These are phyloP conservation scores for Erucastrum elatum DNA, from an alignment of 345 rosid species.

Conservation along the genomic window DNA sequence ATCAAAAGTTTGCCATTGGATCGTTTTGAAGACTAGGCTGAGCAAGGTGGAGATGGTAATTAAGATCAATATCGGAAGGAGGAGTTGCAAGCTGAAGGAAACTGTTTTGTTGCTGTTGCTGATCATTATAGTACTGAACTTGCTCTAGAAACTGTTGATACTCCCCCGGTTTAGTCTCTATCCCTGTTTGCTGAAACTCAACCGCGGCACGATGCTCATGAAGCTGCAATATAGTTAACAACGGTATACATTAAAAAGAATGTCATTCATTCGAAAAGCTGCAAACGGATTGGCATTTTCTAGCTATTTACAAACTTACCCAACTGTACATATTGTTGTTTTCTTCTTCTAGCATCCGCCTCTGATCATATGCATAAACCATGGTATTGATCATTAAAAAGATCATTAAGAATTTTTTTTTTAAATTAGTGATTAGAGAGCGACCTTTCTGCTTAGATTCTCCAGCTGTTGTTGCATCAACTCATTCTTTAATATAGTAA, in stretches of 20 bases:
- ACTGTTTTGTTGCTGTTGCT: conserved; percentile 47
- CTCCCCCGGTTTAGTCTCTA: conserved; percentile 55
- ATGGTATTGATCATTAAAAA: conserved; percentile 1
- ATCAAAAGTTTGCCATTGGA: conserved; percentile 8
- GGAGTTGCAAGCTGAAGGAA: conserved; percentile 65
- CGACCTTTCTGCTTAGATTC: conserved; percentile 76
- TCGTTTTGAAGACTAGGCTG: conserved; percentile 58
- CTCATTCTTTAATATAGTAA: conserved; percentile 55
- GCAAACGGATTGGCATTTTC: neutral
- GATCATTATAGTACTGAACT: conserved; percentile 56
- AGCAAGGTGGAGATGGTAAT: conserved; percentile 69
- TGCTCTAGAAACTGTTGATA: conserved; percentile 57
- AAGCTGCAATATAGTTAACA: conserved; percentile 38
- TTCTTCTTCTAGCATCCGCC: conserved; percentile 68
- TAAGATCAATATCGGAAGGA: conserved; percentile 48
- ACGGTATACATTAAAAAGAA: neutral
- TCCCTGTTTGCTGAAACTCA: conserved; percentile 58
- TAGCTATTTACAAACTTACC: conserved; percentile 12
- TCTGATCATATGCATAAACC: conserved; percentile 40
- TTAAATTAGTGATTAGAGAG: conserved; percentile 5
- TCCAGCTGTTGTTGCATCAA: conserved; percentile 77
- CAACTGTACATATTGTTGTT: conserved; percentile 62
- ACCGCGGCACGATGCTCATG: conserved; percentile 53
- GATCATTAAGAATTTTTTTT: neutral
- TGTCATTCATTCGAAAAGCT: neutral